These are phyloP conservation scores for Xylariaceae sp. DNA, from an alignment of 2,329 filamentous ascomycete species.

Conservation along the genomic window DNA sequence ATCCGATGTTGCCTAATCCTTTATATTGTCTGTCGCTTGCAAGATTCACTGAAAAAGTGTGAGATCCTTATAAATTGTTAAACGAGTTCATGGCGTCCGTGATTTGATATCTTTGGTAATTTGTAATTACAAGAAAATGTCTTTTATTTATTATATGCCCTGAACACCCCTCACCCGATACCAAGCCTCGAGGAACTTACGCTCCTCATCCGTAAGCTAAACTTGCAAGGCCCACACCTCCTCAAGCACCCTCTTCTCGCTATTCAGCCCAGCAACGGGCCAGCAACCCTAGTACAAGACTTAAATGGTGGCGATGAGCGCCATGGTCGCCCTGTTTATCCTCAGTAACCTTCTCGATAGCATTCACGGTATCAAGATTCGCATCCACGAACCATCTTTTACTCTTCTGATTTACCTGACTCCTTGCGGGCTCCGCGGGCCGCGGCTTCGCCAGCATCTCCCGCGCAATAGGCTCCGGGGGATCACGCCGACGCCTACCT, in stretches of 20 bases:
- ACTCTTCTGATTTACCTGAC: conserved; percentile 44
- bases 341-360: conserved; percentile 38
- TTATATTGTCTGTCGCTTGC: no score
- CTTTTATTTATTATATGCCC: not conserved
- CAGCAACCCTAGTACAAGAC: conserved; percentile 49
- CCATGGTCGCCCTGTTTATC: conserved; percentile 62
- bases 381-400: conserved; percentile 48
- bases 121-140: no score
- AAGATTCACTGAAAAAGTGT: no score
- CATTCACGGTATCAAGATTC: conserved; percentile 44
- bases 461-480: conserved; percentile 29
- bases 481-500: not conserved
- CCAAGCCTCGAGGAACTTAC: conserved; percentile 22
- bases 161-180: not conserved
- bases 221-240: conserved; percentile 33
- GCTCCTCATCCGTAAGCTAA: conserved; percentile 48
- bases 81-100: no score
- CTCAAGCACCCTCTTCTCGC: conserved; percentile 51
- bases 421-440: conserved; percentile 36
- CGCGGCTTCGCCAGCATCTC: conserved; percentile 40
- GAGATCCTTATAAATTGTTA: no score
- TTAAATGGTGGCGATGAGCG: conserved; percentile 65
- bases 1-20: no score
- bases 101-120: no score
- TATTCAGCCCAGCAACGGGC: not conserved